Evolutionary conservation across 306 rosid genomes (phyloP).

Genomic region (Sechiopsis laciniata): DNA sequence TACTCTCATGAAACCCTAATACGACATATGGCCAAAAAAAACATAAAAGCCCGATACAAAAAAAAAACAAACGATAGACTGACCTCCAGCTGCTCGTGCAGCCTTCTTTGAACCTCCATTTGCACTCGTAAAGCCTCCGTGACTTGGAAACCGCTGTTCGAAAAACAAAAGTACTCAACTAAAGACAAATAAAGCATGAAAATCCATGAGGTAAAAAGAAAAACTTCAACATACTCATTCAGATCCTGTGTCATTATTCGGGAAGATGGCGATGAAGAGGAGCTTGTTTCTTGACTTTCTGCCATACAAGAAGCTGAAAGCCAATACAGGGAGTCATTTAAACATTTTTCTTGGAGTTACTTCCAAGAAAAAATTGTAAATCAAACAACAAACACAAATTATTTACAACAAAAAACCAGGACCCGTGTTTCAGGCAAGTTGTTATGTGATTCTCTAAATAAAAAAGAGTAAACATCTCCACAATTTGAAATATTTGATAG

Average conservation of each 20-base stretch:
- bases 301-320: constrained; percentile 49
- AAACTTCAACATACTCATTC: constrained; percentile 34
- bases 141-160: constrained; percentile 46
- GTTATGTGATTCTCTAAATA: not conserved
- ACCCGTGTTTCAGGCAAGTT: not conserved
- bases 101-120: constrained; percentile 58
- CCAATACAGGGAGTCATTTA: constrained; percentile 24
- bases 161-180: constrained; percentile 12
- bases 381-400: not conserved
- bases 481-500: not conserved
- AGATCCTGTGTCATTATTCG: constrained; percentile 38
- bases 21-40: no score
- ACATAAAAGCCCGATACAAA: no score
- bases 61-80: constrained; percentile 10
- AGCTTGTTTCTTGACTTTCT: constrained; percentile 52
- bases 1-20: no score
- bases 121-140: constrained; percentile 57
- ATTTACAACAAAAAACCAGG: not conserved
- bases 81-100: constrained; percentile 63
- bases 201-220: not conserved
- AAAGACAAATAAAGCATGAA: not conserved
- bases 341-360: constrained; percentile 2
- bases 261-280: constrained; percentile 40
- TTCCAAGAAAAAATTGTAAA: constrained; percentile 8
- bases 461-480: not conserved